Evolutionary conservation across 148 eudicot species (phyloP).

Genomic region (Simmondsia chinensis): DNA sequence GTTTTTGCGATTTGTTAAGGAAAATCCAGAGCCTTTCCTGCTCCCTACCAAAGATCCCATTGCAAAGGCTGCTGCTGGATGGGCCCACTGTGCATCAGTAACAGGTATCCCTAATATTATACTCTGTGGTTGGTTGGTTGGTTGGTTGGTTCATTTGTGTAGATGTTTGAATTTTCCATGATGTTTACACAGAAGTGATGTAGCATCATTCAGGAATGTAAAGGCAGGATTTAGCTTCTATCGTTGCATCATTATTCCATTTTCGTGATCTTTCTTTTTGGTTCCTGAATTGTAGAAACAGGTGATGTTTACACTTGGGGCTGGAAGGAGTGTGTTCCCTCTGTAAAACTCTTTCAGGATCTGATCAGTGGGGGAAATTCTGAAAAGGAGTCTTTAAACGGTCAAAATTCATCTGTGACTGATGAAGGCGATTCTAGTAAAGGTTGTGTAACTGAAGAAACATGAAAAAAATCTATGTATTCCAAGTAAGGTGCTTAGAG

Average conservation of each 20-base stretch:
- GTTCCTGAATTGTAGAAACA: neutral
- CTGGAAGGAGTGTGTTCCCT: constrained; percentile 9
- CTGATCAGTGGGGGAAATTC: constrained; percentile 1
- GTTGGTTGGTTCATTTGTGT: too few species aligned
- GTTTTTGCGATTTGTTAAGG: constrained; percentile 2
- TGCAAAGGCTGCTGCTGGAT: constrained; percentile 1
- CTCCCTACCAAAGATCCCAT: neutral
- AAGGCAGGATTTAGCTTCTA: too few species aligned
- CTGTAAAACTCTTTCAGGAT: neutral
- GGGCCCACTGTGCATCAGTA: constrained; percentile 6
- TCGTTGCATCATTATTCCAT: too few species aligned
- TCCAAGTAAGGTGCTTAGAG: neutral
- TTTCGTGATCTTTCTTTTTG: neutral
- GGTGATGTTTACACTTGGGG: constrained; percentile 9
- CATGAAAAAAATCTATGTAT: too few species aligned
- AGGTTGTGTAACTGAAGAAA: too few species aligned
- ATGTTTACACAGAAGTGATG: too few species aligned
- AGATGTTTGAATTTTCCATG: too few species aligned
- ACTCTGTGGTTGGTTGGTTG: too few species aligned
- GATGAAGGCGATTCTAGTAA: constrained; percentile 3
- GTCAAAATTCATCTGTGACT: neutral
- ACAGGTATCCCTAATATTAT: too few species aligned
- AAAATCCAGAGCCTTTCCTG: constrained; percentile 3
- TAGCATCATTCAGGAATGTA: too few species aligned
- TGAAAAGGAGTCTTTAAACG: neutral